Conservation (phyloP, 1,139 yeast species). For the Geotrichum cucujoidarum region DNA sequence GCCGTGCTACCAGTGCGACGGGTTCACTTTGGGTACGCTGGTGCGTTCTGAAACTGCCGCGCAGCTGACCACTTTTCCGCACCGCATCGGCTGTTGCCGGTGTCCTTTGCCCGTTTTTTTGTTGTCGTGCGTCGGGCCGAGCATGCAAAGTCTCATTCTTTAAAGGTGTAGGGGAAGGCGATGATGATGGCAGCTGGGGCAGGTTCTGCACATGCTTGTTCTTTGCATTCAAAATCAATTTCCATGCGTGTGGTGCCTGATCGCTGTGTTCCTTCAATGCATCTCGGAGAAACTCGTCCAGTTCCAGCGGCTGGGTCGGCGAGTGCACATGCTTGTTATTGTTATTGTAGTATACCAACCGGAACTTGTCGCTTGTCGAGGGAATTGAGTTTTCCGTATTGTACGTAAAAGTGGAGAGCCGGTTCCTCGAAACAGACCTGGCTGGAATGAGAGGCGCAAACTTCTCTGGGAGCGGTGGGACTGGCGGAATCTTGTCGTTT, state of each 20-base stretch:
- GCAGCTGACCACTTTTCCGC: too few species aligned
- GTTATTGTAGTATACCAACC: not conserved
- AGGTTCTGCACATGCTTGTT: not conserved
- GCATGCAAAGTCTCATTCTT: too few species aligned
- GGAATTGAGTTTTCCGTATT: not conserved
- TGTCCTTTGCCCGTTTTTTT: too few species aligned
- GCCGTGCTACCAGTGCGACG: not conserved
- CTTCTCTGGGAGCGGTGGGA: not conserved
- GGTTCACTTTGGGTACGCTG: not conserved
- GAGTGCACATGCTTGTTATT: not conserved
- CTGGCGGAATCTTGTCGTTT: not conserved
- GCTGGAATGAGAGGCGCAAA: not conserved
- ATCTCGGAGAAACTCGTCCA: not conserved
- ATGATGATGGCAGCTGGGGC: too few species aligned
- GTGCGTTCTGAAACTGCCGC: too few species aligned
- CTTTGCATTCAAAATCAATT: not conserved
- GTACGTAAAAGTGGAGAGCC: not conserved
- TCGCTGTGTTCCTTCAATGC: not conserved
- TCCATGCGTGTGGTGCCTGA: not conserved
- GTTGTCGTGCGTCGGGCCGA: too few species aligned
- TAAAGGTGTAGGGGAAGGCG: too few species aligned
- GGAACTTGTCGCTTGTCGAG: not conserved
- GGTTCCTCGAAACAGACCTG: not conserved
- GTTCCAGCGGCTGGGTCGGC: not conserved
- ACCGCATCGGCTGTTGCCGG: too few species aligned